Conservation (phyloP, 495 filamentous ascomycete species). For the Talaromyces ruber region DNA sequence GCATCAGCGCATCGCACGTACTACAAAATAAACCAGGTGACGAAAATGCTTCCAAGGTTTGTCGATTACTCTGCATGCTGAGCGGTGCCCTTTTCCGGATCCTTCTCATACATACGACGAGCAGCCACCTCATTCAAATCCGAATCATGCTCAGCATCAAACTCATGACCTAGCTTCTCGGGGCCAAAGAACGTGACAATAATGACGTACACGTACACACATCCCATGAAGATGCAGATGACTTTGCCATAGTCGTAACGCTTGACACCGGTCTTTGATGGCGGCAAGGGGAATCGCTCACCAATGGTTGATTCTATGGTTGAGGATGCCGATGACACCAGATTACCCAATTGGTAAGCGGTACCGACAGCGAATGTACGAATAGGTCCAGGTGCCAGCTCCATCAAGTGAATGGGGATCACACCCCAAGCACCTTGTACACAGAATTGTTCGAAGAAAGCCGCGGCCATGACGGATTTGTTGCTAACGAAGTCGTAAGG, state of each 20-base stretch:
- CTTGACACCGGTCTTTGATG: slow-evolving; percentile 21
- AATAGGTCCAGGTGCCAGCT: slow-evolving; percentile 72
- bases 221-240: slow-evolving; percentile 89
- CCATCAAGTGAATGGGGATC: slow-evolving; percentile 82
- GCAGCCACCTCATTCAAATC: slow-evolving; percentile 53
- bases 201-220: slow-evolving; percentile 79
- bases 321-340: slow-evolving; percentile 67
- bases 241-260: slow-evolving; percentile 83
- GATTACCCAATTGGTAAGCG: slow-evolving; percentile 77
- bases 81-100: slow-evolving; percentile 5
- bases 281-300: slow-evolving; percentile 66
- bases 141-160: slow-evolving; percentile 58
- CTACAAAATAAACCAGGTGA: background rate
- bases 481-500: slow-evolving; percentile 66
- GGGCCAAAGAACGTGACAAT: slow-evolving; percentile 68
- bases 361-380: slow-evolving; percentile 80
- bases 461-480: slow-evolving; percentile 61
- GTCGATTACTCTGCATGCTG: background rate
- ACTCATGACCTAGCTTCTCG: slow-evolving; percentile 57
- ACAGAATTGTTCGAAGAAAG: slow-evolving; percentile 90
- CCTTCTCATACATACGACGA: slow-evolving; percentile 10
- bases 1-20: background rate
- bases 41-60: too few relatives aligned
- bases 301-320: slow-evolving; percentile 83
- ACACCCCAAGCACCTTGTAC: slow-evolving; percentile 84